These are phyloP conservation scores for Fraxinus latifolia DNA, from an alignment of 305 asterid species.

Conservation along the genomic window DNA sequence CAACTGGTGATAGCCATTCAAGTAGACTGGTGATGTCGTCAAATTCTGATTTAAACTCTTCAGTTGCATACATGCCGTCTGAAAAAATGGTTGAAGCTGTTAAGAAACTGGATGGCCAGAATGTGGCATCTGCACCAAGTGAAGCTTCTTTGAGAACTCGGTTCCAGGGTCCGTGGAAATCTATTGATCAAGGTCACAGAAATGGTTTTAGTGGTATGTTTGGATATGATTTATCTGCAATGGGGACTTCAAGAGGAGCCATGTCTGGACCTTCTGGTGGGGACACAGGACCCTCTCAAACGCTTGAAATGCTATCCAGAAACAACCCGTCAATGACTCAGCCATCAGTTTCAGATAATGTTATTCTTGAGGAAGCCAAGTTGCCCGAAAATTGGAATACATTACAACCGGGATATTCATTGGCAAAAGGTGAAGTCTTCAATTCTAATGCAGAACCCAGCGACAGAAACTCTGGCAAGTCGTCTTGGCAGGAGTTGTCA, in stretches of 20 bases:
- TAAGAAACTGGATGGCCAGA: conserved; percentile 46
- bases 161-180: conserved; percentile 37
- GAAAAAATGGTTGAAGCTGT: conserved; percentile 50
- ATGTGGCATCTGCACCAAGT: conserved; percentile 32
- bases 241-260: conserved; percentile 20
- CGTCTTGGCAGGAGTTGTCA: conserved; percentile 24
- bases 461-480: conserved; percentile 26
- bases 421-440: conserved; percentile 20
- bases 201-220: conserved; percentile 47
- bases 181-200: conserved; percentile 35
- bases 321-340: conserved; percentile 19
- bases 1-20: conserved; percentile 33
- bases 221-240: conserved; percentile 34
- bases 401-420: conserved; percentile 20
- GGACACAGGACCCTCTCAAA: conserved; percentile 29
- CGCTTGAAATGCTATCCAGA: conserved; percentile 35
- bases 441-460: conserved; percentile 31
- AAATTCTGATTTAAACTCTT: conserved; percentile 36
- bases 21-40: conserved; percentile 39
- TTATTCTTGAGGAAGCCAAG: conserved; percentile 28
- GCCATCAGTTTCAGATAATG: conserved; percentile 23
- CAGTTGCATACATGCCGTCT: conserved; percentile 28
- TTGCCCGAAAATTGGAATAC: conserved; percentile 25
- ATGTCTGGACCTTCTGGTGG: conserved; percentile 22
- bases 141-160: conserved; percentile 31